A percentile compares a stretch with the other conserved stretches of the same genome.
Conservation (phyloP, 257 asterid species). For the Fraxinus anomala region DNA sequence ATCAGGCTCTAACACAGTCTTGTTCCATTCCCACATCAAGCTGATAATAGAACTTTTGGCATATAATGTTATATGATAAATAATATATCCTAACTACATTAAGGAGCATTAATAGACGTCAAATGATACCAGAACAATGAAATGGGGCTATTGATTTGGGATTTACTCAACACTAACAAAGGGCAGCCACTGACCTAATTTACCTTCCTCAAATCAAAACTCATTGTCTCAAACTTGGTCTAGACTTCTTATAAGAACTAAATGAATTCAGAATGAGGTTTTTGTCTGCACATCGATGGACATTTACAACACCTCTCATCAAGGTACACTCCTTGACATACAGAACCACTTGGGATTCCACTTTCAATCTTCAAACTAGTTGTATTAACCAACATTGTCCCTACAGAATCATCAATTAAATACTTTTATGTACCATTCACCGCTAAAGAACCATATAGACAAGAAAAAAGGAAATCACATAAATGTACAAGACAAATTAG, state of each 20-base stretch:
- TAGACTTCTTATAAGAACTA: neutral
- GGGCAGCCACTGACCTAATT: neutral
- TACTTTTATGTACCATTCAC: conserved; percentile 5
- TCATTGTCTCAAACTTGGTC: too few species aligned
- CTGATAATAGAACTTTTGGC: neutral
- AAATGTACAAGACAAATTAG: conserved; percentile 5
- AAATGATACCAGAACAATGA: too few species aligned
- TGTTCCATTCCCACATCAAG: neutral
- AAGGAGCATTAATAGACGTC: neutral
- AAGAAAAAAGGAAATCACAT: neutral
- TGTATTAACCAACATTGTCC: too few species aligned
- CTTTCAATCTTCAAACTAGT: neutral
- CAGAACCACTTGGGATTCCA: neutral
- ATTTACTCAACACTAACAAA: neutral
- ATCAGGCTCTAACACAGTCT: neutral
- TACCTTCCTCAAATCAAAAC: neutral
- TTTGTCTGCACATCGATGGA: too few species aligned
- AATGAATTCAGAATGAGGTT: too few species aligned
- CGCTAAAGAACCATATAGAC: neutral
- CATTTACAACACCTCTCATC: neutral
- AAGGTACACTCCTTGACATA: neutral
- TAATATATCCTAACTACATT: neutral
- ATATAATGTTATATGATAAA: too few species aligned
- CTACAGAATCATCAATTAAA: neutral
- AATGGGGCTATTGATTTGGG: neutral